phyloP scores from a whole-genome alignment of 495 filamentous ascomycete genomes.

The Aspergillus biplanus region DNA sequence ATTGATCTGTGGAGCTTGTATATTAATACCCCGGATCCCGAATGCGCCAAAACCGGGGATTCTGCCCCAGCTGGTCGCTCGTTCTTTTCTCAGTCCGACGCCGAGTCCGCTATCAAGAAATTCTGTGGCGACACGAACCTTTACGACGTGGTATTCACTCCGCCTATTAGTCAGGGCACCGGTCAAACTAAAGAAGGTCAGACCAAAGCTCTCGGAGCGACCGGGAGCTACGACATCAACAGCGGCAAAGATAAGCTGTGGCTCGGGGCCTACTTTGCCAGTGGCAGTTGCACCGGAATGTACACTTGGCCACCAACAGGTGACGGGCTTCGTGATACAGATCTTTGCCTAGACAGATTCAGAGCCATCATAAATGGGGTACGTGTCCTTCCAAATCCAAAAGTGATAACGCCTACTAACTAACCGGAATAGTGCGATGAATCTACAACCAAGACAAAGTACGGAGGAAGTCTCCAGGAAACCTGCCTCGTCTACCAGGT shows the following conservation, averaged over 20 bases:
- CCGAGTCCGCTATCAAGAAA: not conserved
- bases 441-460: not conserved
- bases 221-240: slow-evolving; percentile 5
- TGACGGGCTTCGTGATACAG: slow-evolving; percentile 3
- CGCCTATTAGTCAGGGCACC: slow-evolving; percentile 1
- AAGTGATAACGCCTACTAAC: not conserved
- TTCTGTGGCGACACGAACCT: not conserved
- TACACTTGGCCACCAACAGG: slow-evolving; percentile 2
- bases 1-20: not conserved
- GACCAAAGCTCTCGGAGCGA: not conserved
- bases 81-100: not conserved
- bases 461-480: slow-evolving; percentile 3
- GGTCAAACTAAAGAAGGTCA: not conserved
- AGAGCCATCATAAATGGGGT: not conserved
- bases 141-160: slow-evolving; percentile 4
- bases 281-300: slow-evolving; percentile 4
- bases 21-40: not conserved
- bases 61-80: not conserved
- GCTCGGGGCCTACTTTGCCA: slow-evolving; percentile 2
- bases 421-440: not conserved
- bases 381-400: not conserved
- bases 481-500: slow-evolving; percentile 3
- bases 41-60: slow-evolving; percentile 1
- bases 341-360: not conserved
- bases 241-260: not conserved